Evolutionary conservation across 345 rosid genomes (phyloP), one percentile per base, ranked within the genome.

Genomic region (Acer negundo): DNA sequence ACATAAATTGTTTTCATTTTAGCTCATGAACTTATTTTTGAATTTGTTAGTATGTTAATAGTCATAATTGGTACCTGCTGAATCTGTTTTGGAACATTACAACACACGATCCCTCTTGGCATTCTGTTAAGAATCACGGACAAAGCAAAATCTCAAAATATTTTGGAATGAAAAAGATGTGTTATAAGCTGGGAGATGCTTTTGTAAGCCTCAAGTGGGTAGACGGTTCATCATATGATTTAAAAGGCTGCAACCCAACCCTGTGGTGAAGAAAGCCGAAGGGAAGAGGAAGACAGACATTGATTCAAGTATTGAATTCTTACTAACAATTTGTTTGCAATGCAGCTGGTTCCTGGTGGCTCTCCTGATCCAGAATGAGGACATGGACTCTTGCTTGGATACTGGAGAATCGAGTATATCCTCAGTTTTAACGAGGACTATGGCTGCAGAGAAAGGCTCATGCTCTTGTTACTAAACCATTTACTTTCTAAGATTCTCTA

Each of bases 291-390:
- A 42, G 10, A 42, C 11, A 8, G 10, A 11, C 10, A 20, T 22
- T 58, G 5, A 22, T 16, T 38, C 62, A 31, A 44, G 35, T 19
- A 22, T n/a, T n/a, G 24, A 73, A 62, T 65, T n/a, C 4, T 2
- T 70, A 56, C 79, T 67, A 17, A 66, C 69, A 75, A 28, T 63
- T 80, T 84, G 38, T 67, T 53, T 77, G 55, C 61, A 59, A 75
- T 90, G 86, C 91, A 91, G 99, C 84, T 96, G 82, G 99, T 96
- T 76, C 99, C 99, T 3, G 98, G 98, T 75, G 97, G 99, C 42
- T 84, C 90, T 66, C 99, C 99, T 6, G 91, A 91, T 75, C 86
- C 75, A 58, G 87, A 86, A 75, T 83, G 76, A 83, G 56, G 20
- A 26, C 10, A 40, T 35, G 10, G 4, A 4, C 28, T 44, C 63